Percentiles rank a stretch among this genome's conserved stretches.
Conservation (phyloP, 139 green algal species). For the Volvox reticuliferus region DNA sequence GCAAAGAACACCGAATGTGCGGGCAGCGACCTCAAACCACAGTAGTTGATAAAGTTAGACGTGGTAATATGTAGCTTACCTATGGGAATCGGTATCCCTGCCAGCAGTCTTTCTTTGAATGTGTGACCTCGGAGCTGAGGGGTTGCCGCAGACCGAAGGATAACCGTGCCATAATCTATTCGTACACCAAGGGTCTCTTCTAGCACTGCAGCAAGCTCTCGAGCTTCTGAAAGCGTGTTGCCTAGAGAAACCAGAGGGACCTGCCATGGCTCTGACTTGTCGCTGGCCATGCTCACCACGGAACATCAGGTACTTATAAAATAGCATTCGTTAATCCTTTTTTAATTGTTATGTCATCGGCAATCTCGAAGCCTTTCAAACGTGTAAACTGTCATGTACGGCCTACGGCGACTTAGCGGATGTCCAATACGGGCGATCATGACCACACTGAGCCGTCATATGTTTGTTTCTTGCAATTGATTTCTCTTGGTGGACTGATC, state of each 20-base stretch:
- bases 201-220: constrained; percentile 78
- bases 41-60: background rate
- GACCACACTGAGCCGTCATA: too few relatives aligned
- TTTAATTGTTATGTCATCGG: too few relatives aligned
- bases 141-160: background rate
- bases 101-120: background rate
- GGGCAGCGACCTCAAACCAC: background rate
- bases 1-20: background rate
- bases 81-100: constrained; percentile 18
- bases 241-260: constrained; percentile 54
- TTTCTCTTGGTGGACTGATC: too few relatives aligned
- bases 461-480: too few relatives aligned
- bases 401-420: too few relatives aligned
- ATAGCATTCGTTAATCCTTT: too few relatives aligned
- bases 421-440: too few relatives aligned
- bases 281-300: background rate
- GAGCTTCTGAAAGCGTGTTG: constrained; percentile 63
- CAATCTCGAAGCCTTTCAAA: too few relatives aligned
- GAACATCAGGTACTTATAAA: background rate
- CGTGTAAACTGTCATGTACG: too few relatives aligned
- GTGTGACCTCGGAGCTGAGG: constrained; percentile 17
- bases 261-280: constrained; percentile 37
- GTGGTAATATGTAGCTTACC: background rate
- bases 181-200: constrained; percentile 60
- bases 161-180: background rate